A percentile compares a stretch with the other conserved stretches of the same genome.
phyloP scores from a whole-genome alignment of 1,139 yeast species.

The Suhomyces bolitotheri region DNA sequence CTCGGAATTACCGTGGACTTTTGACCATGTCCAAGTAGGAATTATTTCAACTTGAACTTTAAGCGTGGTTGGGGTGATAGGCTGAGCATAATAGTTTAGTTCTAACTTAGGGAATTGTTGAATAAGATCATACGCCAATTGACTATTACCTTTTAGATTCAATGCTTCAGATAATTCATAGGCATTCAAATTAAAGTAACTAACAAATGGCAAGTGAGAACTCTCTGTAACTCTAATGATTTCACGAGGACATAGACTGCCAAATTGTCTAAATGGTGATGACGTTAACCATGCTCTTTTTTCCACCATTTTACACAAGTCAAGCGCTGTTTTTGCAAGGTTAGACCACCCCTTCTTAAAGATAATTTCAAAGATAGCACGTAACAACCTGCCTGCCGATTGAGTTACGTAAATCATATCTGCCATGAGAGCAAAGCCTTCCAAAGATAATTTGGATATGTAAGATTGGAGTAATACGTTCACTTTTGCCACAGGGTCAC shows the following conservation, averaged over 20 bases:
- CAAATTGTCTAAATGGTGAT: constrained; percentile 85
- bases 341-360: constrained; percentile 72
- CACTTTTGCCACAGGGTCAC: constrained; percentile 76
- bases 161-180: constrained; percentile 83
- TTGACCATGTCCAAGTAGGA: constrained; percentile 82
- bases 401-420: constrained; percentile 95
- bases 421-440: constrained; percentile 88
- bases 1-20: constrained; percentile 64
- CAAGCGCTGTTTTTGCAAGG: constrained; percentile 57
- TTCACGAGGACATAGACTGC: constrained; percentile 60
- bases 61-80: constrained; percentile 69
- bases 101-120: constrained; percentile 70
- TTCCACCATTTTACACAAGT: constrained; percentile 78
- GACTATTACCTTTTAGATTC: constrained; percentile 68
- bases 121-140: constrained; percentile 58
- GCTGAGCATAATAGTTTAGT: constrained; percentile 64
- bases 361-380: constrained; percentile 84
- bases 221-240: constrained; percentile 75
- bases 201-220: constrained; percentile 80
- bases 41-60: constrained; percentile 64
- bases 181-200: constrained; percentile 69
- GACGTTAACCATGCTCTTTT: constrained; percentile 80
- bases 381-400: constrained; percentile 83
- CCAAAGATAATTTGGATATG: constrained; percentile 70
- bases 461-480: constrained; percentile 82